Base-by-base conservation (phyloP, 345 rosid genomes). In the Moricandia moricandioides region DNA sequence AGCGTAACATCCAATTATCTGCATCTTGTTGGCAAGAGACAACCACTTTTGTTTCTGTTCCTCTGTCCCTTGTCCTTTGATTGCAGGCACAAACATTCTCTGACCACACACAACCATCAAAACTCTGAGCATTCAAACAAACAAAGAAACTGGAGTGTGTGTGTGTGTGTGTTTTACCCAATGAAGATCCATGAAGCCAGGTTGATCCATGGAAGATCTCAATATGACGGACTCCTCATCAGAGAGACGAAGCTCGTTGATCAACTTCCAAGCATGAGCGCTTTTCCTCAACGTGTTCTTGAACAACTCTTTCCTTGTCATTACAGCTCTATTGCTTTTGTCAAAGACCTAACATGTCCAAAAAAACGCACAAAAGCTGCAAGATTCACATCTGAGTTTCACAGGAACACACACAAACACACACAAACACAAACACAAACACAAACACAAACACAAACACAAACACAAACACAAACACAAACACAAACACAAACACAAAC, bases 61-160 rank as follows among this genome's bases (percentile, higher is more conserved):
- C 2, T 86, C 95, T 9, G 97, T 89, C 2, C 97, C 98, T 55
- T 89, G 98, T 18, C 98, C 98, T 81, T 85, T 85, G 39, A 94
- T 94, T 70, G 98, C 93, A 12, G 97, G 97, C 5, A 91, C 52
- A 76, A 94, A 94, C 98, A 94, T 91, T 75, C 96, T 89, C 97
- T 89, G 34, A 75, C 21, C 75, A 51, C 49, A 16, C 13, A 67
- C 86, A 72, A 55, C 43, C 7, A 49, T 16, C 82, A 71, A 26
- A 33, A 37, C 86, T 83, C 73, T 91, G 67, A 83, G 81, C 12
- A 40, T 0, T 2, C 27, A 34, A 71, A n/a, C 30, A 56, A 51
- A 14, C 45, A 34, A 75, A 63, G 49, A 43, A 43, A 43, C 49
- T 43, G 49, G 49, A n/a, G 12, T 79, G 3, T 86, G n/a, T 80